Conservation (phyloP, 352 stramenopile species). For the Globisporangium emineosum region DNA sequence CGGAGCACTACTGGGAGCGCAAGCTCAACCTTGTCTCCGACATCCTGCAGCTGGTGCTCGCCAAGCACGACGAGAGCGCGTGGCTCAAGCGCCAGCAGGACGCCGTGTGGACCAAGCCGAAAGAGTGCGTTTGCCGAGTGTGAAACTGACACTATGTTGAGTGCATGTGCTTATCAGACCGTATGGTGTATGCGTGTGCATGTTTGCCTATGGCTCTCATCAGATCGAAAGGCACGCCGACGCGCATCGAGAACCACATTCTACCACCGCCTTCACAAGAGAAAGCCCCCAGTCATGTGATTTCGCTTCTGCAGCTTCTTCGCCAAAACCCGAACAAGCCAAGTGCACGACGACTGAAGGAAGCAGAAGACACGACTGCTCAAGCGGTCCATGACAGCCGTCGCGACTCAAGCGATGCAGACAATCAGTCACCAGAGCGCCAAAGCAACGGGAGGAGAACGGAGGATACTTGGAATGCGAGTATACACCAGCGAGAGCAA, state of each 20-base stretch:
- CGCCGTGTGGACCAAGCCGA: slow-evolving; percentile 51
- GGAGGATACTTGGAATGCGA: not conserved
- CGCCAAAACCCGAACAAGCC: slow-evolving; percentile 9
- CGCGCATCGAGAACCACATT: slow-evolving; percentile 42
- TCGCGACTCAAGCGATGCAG: not conserved
- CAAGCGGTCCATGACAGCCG: not conserved
- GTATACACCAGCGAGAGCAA: not conserved
- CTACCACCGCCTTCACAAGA: slow-evolving; percentile 18
- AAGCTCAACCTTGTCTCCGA: slow-evolving; percentile 61
- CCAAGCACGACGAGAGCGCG: slow-evolving; percentile 48
- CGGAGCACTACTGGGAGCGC: slow-evolving; percentile 49
- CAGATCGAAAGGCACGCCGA: slow-evolving; percentile 15
- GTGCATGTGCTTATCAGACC: too few relatives aligned
- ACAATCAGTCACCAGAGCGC: not conserved
- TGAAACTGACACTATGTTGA: not conserved
- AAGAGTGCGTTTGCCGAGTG: slow-evolving; percentile 17
- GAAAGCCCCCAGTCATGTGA: slow-evolving; percentile 24
- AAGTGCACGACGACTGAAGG: too few relatives aligned
- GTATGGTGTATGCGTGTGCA: not conserved
- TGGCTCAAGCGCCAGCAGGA: slow-evolving; percentile 40
- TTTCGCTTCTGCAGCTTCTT: slow-evolving; percentile 34
- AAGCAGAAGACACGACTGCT: not conserved
- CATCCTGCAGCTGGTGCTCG: slow-evolving; percentile 37
- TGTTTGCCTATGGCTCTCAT: not conserved
- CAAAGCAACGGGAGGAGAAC: not conserved